Conservation (phyloP, 768 basidiomycete genomes). For the Serendipita sp. region DNA sequence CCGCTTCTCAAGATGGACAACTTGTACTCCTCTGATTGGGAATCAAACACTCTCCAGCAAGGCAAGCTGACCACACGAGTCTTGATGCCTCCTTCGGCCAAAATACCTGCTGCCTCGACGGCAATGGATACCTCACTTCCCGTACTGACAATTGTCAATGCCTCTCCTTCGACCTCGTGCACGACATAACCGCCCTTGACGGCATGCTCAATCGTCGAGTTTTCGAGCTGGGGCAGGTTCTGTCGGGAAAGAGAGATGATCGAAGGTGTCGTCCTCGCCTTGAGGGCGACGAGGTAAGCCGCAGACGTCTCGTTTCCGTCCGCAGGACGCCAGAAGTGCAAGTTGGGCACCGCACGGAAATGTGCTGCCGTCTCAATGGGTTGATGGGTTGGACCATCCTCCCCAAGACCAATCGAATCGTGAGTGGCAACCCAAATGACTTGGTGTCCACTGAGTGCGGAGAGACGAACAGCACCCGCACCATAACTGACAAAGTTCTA, state of each 20-base stretch:
- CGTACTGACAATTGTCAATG: conserved; percentile 74
- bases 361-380: conserved; percentile 79
- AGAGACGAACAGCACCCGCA: conserved; percentile 80
- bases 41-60: conserved; percentile 77
- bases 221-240: conserved; percentile 84
- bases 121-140: conserved; percentile 84
- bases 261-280: conserved; percentile 62
- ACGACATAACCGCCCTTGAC: conserved; percentile 77
- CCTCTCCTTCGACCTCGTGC: conserved; percentile 61
- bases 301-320: conserved; percentile 98
- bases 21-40: conserved; percentile 62
- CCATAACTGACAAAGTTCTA: conserved; percentile 91
- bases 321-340: conserved; percentile 83
- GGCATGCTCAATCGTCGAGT: conserved; percentile 72
- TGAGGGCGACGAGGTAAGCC: conserved; percentile 65
- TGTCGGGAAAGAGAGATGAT: conserved; percentile 71
- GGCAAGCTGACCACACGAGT: conserved; percentile 75
- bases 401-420: conserved; percentile 83
- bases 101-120: conserved; percentile 67
- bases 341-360: conserved; percentile 79
- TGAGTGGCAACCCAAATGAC: conserved; percentile 96
- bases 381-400: conserved; percentile 94
- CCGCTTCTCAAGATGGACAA: conserved; percentile 77
- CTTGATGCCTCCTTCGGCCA: conserved; percentile 62
- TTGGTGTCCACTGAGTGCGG: conserved; percentile 74